Evolutionary conservation across 2,329 filamentous ascomycete genomes (phyloP).

Genomic region (Camillea tinctor): DNA sequence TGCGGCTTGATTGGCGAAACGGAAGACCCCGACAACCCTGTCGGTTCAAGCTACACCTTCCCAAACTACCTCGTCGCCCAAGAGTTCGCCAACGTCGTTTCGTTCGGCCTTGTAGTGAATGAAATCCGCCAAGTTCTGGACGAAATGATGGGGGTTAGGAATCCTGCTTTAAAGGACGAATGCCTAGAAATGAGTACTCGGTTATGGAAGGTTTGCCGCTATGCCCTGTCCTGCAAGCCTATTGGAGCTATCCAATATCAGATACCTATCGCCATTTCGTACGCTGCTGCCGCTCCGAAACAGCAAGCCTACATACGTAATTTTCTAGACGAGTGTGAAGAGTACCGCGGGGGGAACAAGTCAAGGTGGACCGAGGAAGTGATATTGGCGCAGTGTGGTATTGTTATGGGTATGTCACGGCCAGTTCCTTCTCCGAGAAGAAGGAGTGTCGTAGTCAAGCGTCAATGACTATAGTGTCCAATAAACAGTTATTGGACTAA

Average conservation of each 20-base stretch:
- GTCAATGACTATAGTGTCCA: too few relatives aligned
- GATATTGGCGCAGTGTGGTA: conserved; percentile 2
- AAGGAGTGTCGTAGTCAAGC: too few relatives aligned
- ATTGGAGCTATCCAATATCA: conserved; percentile 7
- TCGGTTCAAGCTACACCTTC: conserved; percentile 10
- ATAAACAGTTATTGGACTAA: too few relatives aligned
- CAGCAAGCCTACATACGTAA: conserved; percentile 5
- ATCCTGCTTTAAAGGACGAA: conserved; percentile 6
- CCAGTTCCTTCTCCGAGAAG: background rate
- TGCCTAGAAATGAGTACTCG: conserved; percentile 5
- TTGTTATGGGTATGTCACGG: conserved; percentile 1
- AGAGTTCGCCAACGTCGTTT: conserved; percentile 8
- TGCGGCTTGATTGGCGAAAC: conserved; percentile 6
- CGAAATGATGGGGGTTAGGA: conserved; percentile 2
- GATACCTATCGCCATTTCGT: conserved; percentile 7
- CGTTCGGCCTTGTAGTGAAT: conserved; percentile 9
- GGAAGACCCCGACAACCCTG: conserved; percentile 3
- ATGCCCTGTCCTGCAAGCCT: conserved; percentile 7
- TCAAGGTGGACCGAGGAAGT: conserved; percentile 6
- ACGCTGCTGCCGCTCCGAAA: conserved; percentile 1
- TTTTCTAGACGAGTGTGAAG: conserved; percentile 1
- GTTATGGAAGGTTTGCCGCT: conserved; percentile 11
- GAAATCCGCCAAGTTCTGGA: conserved; percentile 11
- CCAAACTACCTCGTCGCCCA: conserved; percentile 2
- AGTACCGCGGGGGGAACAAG: conserved; percentile 1